Base-by-base conservation (phyloP, 2,329 filamentous ascomycete species). In the Penicillium hesseltinei region DNA sequence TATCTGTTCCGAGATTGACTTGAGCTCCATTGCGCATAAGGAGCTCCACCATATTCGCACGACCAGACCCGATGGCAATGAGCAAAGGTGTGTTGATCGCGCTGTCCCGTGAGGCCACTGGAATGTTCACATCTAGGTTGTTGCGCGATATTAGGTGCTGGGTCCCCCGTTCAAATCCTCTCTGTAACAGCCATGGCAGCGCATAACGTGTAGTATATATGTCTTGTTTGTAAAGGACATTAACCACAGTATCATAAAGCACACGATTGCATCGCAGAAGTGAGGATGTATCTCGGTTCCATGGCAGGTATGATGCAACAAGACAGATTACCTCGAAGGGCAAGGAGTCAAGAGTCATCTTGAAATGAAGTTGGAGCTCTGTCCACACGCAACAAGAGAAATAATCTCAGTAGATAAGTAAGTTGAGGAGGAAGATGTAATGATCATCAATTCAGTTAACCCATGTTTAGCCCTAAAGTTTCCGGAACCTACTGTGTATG, bases 101-200 rank as follows among this genome's bases (percentile, higher is more conserved):
- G 5, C 0, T 2, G 8, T 0, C 1, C 15, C 27, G 3, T 1
- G 1, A 0, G 4, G 0, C 2, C 4, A 51, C 1, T 5, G 6
- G 0, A 4, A 15, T 13, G 7, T 51, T 45, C 29, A 35, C 1
- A 5, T 51, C n/a, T 15, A 42, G 25, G 15, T 23, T 51, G 29
- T 7, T 51, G 29, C 29, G 49, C 31, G 29, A 51, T 27, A 51
- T 23, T 5, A 51, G 4, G 31, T 19, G 21, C 21, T 45, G 21
- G 5, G 44, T n/a, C 2, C 21, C 21, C 2, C 1, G 4, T 21
- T 45, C 39, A 35, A n/a, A 45, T 6, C 49, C 49, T 5, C 15
- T 33, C 4, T n/a, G 0, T 19, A 45, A 2, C 4, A 51, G 21
- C 39, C 49, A 51, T 31, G 0, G n/a, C n/a, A 51, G 10, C 11